Evolutionary conservation across 768 basidiomycete species (phyloP), one percentile per base, ranked within the genome.

Genomic region (Pluteus cervinus): DNA sequence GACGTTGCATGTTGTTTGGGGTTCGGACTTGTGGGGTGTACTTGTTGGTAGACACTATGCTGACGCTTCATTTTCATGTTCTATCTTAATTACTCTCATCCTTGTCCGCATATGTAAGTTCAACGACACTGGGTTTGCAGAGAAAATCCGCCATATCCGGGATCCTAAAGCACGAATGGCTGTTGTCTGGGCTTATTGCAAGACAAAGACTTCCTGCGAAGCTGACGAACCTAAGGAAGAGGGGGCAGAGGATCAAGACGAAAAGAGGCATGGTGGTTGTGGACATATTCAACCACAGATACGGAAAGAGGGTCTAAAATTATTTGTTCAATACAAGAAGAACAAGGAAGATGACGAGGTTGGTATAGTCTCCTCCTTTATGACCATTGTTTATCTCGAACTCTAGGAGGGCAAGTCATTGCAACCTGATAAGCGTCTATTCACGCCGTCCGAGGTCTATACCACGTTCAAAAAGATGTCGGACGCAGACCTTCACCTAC

Each of bases 261-360:
- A 88, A 67, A 86, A 81, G 53, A 89, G 90, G 2, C 96, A 98
- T 44, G 93, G 91, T n/a, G 96, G 96, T 11, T 98, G 96, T 60
- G 96, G 96, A 29, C 89, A 92, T 52, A 60, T 72, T 18, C 96
- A 99, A 58, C 96, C 96, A 0, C 66, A 73, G 36, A 76, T 97
- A 50, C 67, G 96, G 44, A 97, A 93, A 65, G 96, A 99, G 57
- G 96, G 90, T 8, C 60, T 98, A 43, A 97, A 97, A 63, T 69
- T 98, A 18, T 93, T 92, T 52, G 76, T 91, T 16, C 88, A 94
- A 45, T 93, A 92, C 69, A 97, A 96, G 66, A 84, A 86, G 51
- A 64, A 79, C n/a, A 91, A 89, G 58, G 91, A 94, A 46, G 89
- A 94, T 39, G 91, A 91, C 42, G 96, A 97, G 71, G 89, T 89